Evolutionary conservation across 179 eudicot species (phyloP).

Genomic region (Pouteria campechiana): DNA sequence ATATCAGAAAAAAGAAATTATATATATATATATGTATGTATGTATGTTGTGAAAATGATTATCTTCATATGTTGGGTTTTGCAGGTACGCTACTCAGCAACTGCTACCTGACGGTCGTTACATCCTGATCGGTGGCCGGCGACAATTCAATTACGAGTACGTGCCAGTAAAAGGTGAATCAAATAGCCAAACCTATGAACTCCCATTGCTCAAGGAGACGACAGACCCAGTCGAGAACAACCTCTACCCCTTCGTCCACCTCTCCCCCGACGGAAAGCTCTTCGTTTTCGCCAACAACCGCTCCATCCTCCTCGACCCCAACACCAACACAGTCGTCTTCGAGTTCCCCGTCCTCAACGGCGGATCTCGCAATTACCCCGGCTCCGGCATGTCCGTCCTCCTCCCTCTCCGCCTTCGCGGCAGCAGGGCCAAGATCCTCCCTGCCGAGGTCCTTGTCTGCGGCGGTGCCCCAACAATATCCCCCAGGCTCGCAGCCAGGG

Average conservation of each 20-base stretch:
- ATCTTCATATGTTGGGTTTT: neutral
- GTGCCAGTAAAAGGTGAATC: conserved; percentile 25
- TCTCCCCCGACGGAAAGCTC: conserved; percentile 75
- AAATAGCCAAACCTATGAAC: conserved; percentile 1
- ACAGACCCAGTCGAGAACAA: conserved; percentile 41
- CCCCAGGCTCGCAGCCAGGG: conserved; percentile 7
- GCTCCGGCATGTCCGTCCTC: conserved; percentile 54
- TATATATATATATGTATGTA: no score
- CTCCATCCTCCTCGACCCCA: conserved; percentile 42
- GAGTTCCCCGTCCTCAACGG: conserved; percentile 51
- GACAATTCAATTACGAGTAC: conserved; percentile 35
- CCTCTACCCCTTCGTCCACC: conserved; percentile 72
- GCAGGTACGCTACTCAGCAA: conserved; percentile 49
- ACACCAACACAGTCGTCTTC: conserved; percentile 21
- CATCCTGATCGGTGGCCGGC: conserved; percentile 52
- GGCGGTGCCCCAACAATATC: conserved; percentile 52
- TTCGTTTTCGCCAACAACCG: conserved; percentile 61
- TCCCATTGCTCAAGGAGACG: conserved; percentile 37
- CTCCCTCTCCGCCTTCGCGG: conserved; percentile 33
- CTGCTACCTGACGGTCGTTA: conserved; percentile 44
- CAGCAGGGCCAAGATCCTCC: neutral
- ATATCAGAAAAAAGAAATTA: no score
- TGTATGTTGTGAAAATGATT: no score
- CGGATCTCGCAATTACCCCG: conserved; percentile 75
- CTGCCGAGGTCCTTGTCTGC: conserved; percentile 47